phyloP scores from a whole-genome alignment of 495 filamentous ascomycete species.

The Staphylotrichum longicolle region DNA sequence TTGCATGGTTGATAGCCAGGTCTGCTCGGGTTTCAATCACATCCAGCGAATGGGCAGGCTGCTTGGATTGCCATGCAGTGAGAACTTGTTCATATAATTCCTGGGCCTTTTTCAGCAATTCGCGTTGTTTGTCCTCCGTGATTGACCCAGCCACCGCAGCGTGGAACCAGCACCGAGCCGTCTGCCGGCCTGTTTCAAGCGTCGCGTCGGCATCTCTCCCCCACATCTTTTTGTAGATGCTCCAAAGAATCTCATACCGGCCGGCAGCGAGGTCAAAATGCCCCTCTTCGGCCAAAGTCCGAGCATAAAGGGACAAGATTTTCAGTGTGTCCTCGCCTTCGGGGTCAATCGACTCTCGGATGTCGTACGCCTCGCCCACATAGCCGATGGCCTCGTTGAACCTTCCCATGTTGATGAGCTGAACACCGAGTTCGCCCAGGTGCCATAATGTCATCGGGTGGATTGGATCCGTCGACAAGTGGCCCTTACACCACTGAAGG shows the following conservation, averaged over 20 bases:
- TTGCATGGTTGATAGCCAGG: conserved; percentile 2
- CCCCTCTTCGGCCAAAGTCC: not conserved
- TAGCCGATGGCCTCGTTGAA: conserved; percentile 1
- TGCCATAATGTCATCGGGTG: conserved; percentile 1
- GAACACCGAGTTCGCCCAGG: not conserved
- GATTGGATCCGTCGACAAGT: not conserved
- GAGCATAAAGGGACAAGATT: not conserved
- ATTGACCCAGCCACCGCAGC: not conserved
- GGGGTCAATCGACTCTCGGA: not conserved
- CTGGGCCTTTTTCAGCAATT: not conserved
- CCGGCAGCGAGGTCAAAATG: not conserved
- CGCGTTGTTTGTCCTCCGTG: not conserved
- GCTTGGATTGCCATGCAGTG: not conserved
- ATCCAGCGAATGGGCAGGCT: not conserved
- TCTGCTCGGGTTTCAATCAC: not conserved
- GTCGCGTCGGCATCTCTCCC: not conserved
- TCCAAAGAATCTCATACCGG: not conserved
- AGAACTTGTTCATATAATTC: not conserved
- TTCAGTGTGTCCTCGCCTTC: not conserved
- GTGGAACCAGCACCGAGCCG: not conserved
- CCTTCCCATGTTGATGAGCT: not conserved
- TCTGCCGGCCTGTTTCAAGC: not conserved
- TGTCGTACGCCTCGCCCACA: not conserved
- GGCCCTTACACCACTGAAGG: not conserved
- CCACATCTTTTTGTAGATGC: not conserved